A percentile compares a stretch with the other conserved stretches of the same genome.
Evolutionary conservation across 192 early-diverging fungal genomes (phyloP).

Genomic region (Cladochytrium replicatum): DNA sequence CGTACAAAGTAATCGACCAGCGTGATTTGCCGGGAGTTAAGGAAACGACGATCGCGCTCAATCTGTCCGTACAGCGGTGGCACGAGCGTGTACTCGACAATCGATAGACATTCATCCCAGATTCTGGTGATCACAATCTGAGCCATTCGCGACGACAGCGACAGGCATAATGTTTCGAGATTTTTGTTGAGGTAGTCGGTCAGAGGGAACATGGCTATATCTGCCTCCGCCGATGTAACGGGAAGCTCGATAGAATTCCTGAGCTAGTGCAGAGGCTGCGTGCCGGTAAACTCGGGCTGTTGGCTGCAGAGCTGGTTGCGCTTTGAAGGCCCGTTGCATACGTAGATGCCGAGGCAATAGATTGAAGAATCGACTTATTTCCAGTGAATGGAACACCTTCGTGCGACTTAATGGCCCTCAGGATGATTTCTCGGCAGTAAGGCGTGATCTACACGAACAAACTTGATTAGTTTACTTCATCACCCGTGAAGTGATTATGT

Average conservation of each 20-base stretch:
- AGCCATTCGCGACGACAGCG: slow-evolving; percentile 35
- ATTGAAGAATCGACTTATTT: slow-evolving; percentile 15
- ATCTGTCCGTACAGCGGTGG: slow-evolving; percentile 45
- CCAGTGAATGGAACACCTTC: slow-evolving; percentile 36
- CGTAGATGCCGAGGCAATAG: too few species aligned
- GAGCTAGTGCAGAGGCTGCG: too few species aligned
- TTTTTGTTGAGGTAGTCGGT: slow-evolving; percentile 49
- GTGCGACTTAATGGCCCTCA: slow-evolving; percentile 38
- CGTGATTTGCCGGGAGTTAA: slow-evolving; percentile 37
- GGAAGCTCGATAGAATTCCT: slow-evolving; percentile 1
- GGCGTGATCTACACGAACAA: slow-evolving; percentile 31
- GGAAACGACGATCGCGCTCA: slow-evolving; percentile 28
- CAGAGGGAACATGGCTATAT: slow-evolving; percentile 31
- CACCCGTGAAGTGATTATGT: slow-evolving; percentile 5
- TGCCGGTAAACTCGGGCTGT: too few species aligned
- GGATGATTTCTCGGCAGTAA: slow-evolving; percentile 27
- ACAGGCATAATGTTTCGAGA: slow-evolving; percentile 32
- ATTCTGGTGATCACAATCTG: slow-evolving; percentile 48
- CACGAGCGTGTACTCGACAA: slow-evolving; percentile 27
- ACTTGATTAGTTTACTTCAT: not conserved
- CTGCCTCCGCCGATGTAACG: slow-evolving; percentile 19
- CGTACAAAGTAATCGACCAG: slow-evolving; percentile 22
- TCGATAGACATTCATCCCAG: slow-evolving; percentile 38
- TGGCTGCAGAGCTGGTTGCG: too few species aligned
- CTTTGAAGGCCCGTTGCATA: too few species aligned